Base-by-base conservation (phyloP, 495 filamentous ascomycete genomes). In the Cladorrhinum samala region DNA sequence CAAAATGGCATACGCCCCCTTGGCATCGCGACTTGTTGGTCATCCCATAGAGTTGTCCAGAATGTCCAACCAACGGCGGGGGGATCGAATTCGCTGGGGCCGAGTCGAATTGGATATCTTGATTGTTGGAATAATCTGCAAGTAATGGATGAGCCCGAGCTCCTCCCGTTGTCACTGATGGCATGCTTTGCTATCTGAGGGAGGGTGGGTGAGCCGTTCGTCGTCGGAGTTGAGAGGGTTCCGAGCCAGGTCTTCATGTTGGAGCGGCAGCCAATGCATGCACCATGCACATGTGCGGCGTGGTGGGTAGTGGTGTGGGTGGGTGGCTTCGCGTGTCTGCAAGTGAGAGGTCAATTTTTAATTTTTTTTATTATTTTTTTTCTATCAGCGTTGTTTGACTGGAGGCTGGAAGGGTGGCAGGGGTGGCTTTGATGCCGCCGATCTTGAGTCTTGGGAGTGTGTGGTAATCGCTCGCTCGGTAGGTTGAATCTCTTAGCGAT, bases 251-350 rank as follows among this genome's bases (percentile, higher is more conserved):
- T 48, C 57, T 48, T 59, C 64, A 65, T n/a, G 61, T 62, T 59
- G 62, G 57, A 60, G 64, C 65, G 68, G 70, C 65, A 66, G 56
- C 70, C 68, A 70, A 72, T 71, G 70, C 69, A 72, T 72, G 69
- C 66, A 63, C 45, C 50, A 53, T 59, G 60, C 60, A 62, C 49
- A 58, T 58, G 59, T 62, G 55, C 41, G 55, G 59, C 59, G 50
- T 46, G 55, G 57, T 53, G 47, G 55, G 59, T 55, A 24, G 42
- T 18, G 39, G 39, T 41, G 39, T 41, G 39, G n/a, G 11, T 14
- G 39, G 39, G 11, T 41, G 44, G 41, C 50, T 49, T 54, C 49
- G 50, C 45, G 27, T 53, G 59, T 51, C 37, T 43, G 58, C 50
- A 30, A 47, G 45, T 47, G 45, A 47, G 24, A 47, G 42, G 42